Percentiles rank a stretch among this genome's conserved stretches.
Evolutionary conservation across 2,329 filamentous ascomycete genomes (phyloP).

Genomic region (Pseudogymnoascus sp.): DNA sequence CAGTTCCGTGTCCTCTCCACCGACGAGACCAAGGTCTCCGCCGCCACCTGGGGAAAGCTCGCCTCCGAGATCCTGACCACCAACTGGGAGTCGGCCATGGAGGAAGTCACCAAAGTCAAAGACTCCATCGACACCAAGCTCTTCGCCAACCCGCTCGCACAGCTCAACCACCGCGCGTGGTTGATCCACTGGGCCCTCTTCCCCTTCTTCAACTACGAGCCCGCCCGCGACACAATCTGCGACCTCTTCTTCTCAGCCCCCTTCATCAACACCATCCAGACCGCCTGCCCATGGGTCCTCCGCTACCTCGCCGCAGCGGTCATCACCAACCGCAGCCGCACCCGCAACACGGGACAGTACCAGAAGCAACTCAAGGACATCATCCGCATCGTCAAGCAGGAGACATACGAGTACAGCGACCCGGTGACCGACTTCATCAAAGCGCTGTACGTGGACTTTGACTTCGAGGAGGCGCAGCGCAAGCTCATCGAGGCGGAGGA

Average conservation of each 20-base stretch:
- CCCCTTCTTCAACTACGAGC: slow-evolving; percentile 97
- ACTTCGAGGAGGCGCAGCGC: slow-evolving; percentile 93
- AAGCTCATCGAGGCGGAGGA: slow-evolving; percentile 81
- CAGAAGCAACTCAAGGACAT: slow-evolving; percentile 99
- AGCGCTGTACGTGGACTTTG: slow-evolving; percentile 89
- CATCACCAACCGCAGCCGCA: slow-evolving; percentile 80
- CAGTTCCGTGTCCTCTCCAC: slow-evolving; percentile 97
- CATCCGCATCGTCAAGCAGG: slow-evolving; percentile 89
- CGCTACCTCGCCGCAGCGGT: slow-evolving; percentile 90
- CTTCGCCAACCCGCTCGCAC: slow-evolving; percentile 91
- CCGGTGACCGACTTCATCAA: slow-evolving; percentile 94
- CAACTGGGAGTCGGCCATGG: slow-evolving; percentile 90
- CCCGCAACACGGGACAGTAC: slow-evolving; percentile 73
- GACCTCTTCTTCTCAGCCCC: slow-evolving; percentile 95
- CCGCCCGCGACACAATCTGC: slow-evolving; percentile 79
- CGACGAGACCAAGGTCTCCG: slow-evolving; percentile 94
- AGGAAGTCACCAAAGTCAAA: slow-evolving; percentile 83
- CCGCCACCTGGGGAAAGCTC: slow-evolving; percentile 95
- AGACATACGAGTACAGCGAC: slow-evolving; percentile 95
- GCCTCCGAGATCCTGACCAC: slow-evolving; percentile 90
- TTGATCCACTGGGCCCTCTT: slow-evolving; percentile 97
- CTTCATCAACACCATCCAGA: slow-evolving; percentile 99
- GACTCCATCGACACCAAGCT: slow-evolving; percentile 89
- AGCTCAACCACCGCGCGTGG: slow-evolving; percentile 95
- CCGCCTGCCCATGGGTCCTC: slow-evolving; percentile 90